These are phyloP conservation scores for Penicillium daleae DNA, from an alignment of 495 filamentous ascomycete species.

Conservation along the genomic window DNA sequence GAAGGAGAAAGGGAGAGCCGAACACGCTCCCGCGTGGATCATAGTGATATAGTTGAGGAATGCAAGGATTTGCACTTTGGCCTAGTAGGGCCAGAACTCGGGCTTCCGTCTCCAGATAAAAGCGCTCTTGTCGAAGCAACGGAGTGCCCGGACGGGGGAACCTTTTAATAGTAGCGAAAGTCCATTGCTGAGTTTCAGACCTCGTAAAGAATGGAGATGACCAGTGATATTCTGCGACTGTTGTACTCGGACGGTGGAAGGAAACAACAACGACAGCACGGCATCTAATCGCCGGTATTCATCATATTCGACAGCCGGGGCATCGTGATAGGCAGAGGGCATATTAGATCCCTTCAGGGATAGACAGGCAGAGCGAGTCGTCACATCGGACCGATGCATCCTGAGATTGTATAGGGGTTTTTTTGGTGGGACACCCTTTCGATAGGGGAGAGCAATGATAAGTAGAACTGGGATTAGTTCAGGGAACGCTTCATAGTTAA, in stretches of 20 bases:
- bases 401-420: conserved; percentile 10
- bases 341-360: conserved; percentile 16
- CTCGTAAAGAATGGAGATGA: conserved; percentile 57
- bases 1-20: conserved; percentile 53
- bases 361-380: conserved; percentile 15
- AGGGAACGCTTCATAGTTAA: not conserved
- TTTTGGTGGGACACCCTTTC: not conserved
- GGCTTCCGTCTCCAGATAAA: conserved; percentile 60
- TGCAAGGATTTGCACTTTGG: conserved; percentile 46
- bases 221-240: conserved; percentile 48
- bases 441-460: not conserved
- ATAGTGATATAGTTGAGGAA: conserved; percentile 58
- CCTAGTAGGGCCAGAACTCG: conserved; percentile 52
- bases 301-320: conserved; percentile 22
- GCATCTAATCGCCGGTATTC: conserved; percentile 41
- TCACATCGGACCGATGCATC: conserved; percentile 22
- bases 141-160: conserved; percentile 53
- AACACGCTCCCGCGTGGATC: conserved; percentile 43
- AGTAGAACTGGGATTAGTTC: not conserved
- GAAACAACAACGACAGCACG: conserved; percentile 45
- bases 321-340: conserved; percentile 18
- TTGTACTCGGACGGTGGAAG: conserved; percentile 44
- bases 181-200: conserved; percentile 58
- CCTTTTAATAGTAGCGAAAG: conserved; percentile 56
- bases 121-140: conserved; percentile 61